Base-by-base conservation (phyloP, 352 stramenopile species). In the Globisporangium polare region DNA sequence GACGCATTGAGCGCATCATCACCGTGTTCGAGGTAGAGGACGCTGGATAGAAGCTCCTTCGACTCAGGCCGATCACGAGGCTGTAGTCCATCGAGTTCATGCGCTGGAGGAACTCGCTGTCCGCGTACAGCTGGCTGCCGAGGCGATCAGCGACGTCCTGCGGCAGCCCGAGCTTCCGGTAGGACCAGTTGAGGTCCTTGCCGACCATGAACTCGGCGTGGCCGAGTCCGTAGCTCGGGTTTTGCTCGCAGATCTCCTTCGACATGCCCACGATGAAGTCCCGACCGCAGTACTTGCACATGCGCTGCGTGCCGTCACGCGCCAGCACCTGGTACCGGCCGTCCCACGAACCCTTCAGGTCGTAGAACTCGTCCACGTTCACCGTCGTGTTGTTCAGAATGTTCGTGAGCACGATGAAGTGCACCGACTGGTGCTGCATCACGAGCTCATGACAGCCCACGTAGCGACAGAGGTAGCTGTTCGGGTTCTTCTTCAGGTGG, bases 1-100 rank as follows among this genome's bases (percentile, higher is more conserved):
- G 43, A 1, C 64, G 67, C 67, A 74, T 74, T 2, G 65, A 71
- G 18, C 64, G 55, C 49, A 63, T 64, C 33, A 62, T 31, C 10
- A 59, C 42, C 8, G 57, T 60, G 39, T 37, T 69, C 15, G 64
- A 67, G 27, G 71, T 63, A 37, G 73, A 84, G 0, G 69, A 71
- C 18, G 66, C 60, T 0, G 72, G 72, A 49, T 81, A 76, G 1
- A 72, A 66, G 35, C 74, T 79, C n/a, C 74, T 69, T 2, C 81
- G 77, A 65, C 78, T 90, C 52, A 98, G 73, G 18, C 94, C 96
- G 69, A 99, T 96, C 54, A 98, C 78, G 63, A 99, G 82, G 57
- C 89, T 98, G 72, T 99, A 99, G 71, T 99, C 96, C 89, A 99
- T 98, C 66, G 96, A 98, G 68, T 97, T 97, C 79, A 98, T 98